Evolutionary conservation across 805 yeast genomes (phyloP), one percentile per base, ranked within the genome.

Genomic region (Schizosaccharomyces osmophilus): DNA sequence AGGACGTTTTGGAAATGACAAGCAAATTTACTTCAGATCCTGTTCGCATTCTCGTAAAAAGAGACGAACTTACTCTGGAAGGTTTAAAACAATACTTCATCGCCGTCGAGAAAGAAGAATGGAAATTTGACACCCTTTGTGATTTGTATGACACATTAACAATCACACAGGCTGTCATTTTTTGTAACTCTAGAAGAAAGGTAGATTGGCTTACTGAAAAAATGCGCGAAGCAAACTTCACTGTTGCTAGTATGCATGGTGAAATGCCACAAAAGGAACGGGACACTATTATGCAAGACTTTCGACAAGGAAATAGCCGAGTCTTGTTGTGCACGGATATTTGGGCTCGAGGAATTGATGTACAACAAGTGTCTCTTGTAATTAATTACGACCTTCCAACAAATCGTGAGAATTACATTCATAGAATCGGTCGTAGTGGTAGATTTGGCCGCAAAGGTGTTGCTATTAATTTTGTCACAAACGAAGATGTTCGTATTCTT

Each of bases 361-460:
- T 90, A 64, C 98, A 90, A 77, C 97, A 90, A 72, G 96, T 90
- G 59, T 89, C 97, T 13, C 75, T 90, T 67, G 98, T 90, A 64
- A 87, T 90, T 70, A 90, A 90, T 79, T 90, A 86, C 75, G 98
- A 90, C 74, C 76, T 90, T 72, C 97, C 98, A 62, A 73, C 80
- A 65, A 88, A 93, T 79, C 82, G 84, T 71, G 97, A 90, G 74
- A 90, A 90, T 79, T 90, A 90, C 74, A 83, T 90, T 70, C 98
- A 90, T 78, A 82, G 98, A 75, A 90, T 90, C 67, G 98, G 98
- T 73, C 84, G 98, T 74, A 88, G 95, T 67, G 98, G 97, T 66
- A 83, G 98, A 72, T 90, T 90, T 77, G 98, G 98, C 68, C 83
- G 98, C 75, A 90, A 89, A 78, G 98, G 95, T 78, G 95, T 85